Evolutionary conservation across 306 rosid genomes (phyloP).

Genomic region (Rubus parviflorus): DNA sequence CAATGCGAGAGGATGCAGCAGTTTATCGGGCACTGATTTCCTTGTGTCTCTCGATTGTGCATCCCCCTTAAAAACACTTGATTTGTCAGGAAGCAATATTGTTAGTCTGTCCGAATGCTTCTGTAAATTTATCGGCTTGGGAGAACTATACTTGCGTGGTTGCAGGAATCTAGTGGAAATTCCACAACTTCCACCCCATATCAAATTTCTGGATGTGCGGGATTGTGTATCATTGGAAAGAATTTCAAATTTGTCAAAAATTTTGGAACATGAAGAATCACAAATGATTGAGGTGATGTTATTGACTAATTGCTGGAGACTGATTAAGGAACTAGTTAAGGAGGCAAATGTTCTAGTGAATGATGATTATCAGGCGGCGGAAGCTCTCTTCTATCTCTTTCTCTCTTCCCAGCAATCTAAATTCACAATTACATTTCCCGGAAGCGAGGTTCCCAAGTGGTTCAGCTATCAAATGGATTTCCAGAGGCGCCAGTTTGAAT

Average conservation of each 20-base stretch:
- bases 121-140: no score
- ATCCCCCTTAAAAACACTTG: no score
- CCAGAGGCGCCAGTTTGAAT: not conserved
- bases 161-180: no score
- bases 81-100: no score
- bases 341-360: not conserved
- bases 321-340: not conserved
- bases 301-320: not conserved
- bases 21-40: no score
- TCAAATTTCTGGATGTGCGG: fast-evolving
- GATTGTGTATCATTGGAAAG: not conserved
- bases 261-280: not conserved
- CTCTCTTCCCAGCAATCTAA: not conserved
- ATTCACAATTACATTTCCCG: not conserved
- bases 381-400: not conserved
- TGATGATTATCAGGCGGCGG: not conserved
- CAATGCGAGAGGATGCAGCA: no score
- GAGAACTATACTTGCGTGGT: no score
- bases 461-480: not conserved
- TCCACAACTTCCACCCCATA: not conserved
- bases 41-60: no score
- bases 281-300: fast-evolving
- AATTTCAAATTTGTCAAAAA: not conserved
- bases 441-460: constrained; percentile 1
- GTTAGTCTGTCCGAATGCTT: no score